Percentiles rank a stretch among this genome's conserved stretches.
Evolutionary conservation across 306 rosid genomes (phyloP).

Genomic region (Lagenaria siceraria): DNA sequence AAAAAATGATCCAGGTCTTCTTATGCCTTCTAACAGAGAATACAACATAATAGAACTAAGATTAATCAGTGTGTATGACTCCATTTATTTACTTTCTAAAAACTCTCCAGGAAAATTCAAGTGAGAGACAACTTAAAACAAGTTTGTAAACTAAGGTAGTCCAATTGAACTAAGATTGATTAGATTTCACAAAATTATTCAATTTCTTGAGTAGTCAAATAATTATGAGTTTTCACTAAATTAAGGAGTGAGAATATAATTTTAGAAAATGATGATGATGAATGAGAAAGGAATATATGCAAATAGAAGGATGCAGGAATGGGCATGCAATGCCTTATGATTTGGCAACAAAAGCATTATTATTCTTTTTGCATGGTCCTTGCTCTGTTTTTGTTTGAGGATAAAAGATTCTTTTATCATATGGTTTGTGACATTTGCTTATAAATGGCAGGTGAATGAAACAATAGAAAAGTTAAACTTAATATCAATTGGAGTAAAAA

Average conservation of each 20-base stretch:
- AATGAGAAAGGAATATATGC: not conserved
- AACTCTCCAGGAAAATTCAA: too few species aligned
- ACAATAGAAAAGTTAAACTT: not conserved
- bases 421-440: not conserved
- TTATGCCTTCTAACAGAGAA: too few species aligned
- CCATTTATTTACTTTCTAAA: too few species aligned
- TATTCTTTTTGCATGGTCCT: conserved; percentile 1
- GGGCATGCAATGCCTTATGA: not conserved
- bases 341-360: not conserved
- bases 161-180: not conserved
- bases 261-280: not conserved
- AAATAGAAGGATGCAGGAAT: not conserved
- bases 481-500: not conserved
- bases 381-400: not conserved
- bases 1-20: too few species aligned
- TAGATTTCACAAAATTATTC: not conserved
- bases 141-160: not conserved
- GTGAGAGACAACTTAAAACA: not conserved
- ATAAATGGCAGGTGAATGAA: not conserved
- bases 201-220: not conserved
- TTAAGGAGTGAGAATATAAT: not conserved
- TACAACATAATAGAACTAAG: too few species aligned
- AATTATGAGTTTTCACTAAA: not conserved
- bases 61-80: too few species aligned
- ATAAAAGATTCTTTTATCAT: not conserved